phyloP scores from a whole-genome alignment of 2,329 filamentous ascomycete genomes.

The Cladosporium colombiae region DNA sequence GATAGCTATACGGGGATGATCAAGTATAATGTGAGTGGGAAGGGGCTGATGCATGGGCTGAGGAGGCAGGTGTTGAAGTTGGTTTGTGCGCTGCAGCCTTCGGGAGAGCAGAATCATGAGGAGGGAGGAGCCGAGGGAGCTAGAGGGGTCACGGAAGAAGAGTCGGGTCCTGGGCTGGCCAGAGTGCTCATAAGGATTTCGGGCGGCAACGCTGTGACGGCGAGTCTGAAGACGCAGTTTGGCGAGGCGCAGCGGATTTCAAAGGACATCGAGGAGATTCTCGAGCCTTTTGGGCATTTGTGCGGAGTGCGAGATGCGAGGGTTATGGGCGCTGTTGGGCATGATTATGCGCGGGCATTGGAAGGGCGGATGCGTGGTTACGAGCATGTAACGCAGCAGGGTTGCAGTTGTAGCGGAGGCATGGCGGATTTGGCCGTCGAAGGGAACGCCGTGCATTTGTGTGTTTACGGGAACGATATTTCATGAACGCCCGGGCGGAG shows the following conservation, averaged over 20 bases:
- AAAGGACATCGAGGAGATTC: conserved; percentile 42
- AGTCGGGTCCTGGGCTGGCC: conserved; percentile 22
- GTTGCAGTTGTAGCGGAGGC: conserved; percentile 10
- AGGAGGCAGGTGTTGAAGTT: conserved; percentile 43
- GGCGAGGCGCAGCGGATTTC: conserved; percentile 34
- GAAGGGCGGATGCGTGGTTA: conserved; percentile 36
- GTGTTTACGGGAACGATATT: conserved; percentile 34
- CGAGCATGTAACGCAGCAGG: not conserved
- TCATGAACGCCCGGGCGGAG: conserved; percentile 7
- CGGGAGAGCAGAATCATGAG: conserved; percentile 11
- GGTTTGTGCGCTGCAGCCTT: conserved; percentile 40
- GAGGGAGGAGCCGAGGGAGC: too few relatives aligned
- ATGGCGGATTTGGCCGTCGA: conserved; percentile 17
- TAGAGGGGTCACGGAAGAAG: too few relatives aligned
- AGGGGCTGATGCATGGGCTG: conserved; percentile 47
- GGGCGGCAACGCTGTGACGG: conserved; percentile 36
- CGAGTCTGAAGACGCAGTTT: conserved; percentile 35
- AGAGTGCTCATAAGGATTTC: conserved; percentile 32
- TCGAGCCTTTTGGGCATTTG: conserved; percentile 45
- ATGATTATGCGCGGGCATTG: conserved; percentile 39
- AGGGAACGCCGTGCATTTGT: conserved; percentile 19
- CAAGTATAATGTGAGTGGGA: conserved; percentile 52
- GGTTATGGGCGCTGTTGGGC: conserved; percentile 43
- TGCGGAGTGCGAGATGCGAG: conserved; percentile 39
- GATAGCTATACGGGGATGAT: conserved; percentile 54